A percentile compares a stretch with the other conserved stretches of the same genome.
Evolutionary conservation across 1,139 yeast species (phyloP).

Genomic region (Candida sanyaensis): DNA sequence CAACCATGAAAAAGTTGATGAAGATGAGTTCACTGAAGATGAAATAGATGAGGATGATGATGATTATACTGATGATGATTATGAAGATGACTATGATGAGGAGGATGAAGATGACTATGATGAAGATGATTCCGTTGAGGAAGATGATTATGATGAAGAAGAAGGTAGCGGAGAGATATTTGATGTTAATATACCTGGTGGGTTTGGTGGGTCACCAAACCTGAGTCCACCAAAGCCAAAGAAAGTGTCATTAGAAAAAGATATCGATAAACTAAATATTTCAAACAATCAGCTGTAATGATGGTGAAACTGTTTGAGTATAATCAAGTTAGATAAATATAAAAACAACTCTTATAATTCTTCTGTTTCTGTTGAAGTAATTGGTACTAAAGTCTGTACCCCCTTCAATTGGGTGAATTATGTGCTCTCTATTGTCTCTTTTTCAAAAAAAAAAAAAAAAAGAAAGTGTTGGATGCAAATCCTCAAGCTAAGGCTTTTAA

Average conservation of each 20-base stretch:
- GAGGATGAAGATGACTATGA: constrained; percentile 26
- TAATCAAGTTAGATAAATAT: too few relatives aligned
- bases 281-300: background rate
- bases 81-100: constrained; percentile 20
- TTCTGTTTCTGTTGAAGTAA: too few relatives aligned
- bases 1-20: constrained; percentile 13
- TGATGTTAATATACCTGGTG: background rate
- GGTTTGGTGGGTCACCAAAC: background rate
- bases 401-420: too few relatives aligned
- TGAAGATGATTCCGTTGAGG: constrained; percentile 28
- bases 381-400: too few relatives aligned
- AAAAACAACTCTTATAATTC: too few relatives aligned
- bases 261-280: background rate
- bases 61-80: constrained; percentile 19
- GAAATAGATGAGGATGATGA: constrained; percentile 17
- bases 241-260: background rate
- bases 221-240: background rate
- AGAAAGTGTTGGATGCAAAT: too few relatives aligned
- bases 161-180: constrained; percentile 22
- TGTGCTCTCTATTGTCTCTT: too few relatives aligned
- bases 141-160: constrained; percentile 29
- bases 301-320: too few relatives aligned
- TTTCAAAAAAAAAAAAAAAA: too few relatives aligned
- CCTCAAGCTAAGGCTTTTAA: too few relatives aligned
- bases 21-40: constrained; percentile 16